Base-by-base conservation (phyloP, 2,329 filamentous ascomycete species). In the Cladosporium austrohemisphaericum region DNA sequence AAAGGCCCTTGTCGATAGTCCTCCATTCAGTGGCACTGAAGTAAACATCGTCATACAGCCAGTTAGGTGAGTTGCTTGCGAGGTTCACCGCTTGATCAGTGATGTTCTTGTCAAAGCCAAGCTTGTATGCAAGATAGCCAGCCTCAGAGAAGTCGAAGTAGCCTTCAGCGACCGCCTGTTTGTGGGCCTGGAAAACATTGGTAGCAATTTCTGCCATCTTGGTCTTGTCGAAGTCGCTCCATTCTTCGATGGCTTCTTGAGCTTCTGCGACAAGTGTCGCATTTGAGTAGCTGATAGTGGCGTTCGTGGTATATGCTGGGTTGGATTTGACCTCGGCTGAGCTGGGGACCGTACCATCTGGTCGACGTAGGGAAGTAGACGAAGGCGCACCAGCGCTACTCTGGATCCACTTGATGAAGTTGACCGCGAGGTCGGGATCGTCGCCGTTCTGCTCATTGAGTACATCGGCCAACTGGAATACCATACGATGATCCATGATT, bases 71-170 rank as follows among this genome's bases (percentile, higher is more conserved):
- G 7, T 71, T 68, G 7, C 67, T 65, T 1, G 65, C 66, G 2
- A 71, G 63, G 16, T 66, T 70, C 5, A 73, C 74, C 1, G 73
- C 72, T 5, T 77, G 68, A 54, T 84, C 78, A 1, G 76, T 80
- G 55, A 76, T 74, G 57, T 82, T 80, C 9, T 76, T 66, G 31
- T 67, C 71, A 11, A 72, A 72, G 11, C 76, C 74, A 8, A 85
- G 71, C 25, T 77, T 74, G 60, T 85, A 81, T 14, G 76, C 74
- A 48, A 85, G 67, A 55, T 82, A 86, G 1, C 73, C 78, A 18
- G 80, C 79, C 56, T 85, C 83, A 10, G 81, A 84, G 75, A 79
- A 86, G 44, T 78, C 70, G 59, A 85, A 83, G 14, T 81, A 75
- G 2, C 77, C 78, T 4, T 73, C 65, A 2, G 76, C 73, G 1